Conservation (phyloP, 1,284 basidiomycete species). For the Apiotrichum siamense region DNA sequence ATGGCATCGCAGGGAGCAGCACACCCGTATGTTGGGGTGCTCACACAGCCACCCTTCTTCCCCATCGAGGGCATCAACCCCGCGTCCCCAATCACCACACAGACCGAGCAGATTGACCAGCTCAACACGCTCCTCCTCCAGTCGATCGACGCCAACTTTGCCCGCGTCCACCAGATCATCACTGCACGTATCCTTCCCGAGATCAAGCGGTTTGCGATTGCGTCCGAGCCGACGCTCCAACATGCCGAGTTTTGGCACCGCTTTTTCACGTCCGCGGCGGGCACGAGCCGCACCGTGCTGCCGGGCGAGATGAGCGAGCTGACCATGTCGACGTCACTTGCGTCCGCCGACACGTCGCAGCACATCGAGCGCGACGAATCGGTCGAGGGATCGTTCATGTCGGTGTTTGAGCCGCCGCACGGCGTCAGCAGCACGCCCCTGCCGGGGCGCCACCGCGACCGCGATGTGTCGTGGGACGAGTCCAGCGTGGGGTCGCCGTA, state of each 20-base stretch:
- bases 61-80: slow-evolving; percentile 68
- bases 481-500: slow-evolving; percentile 66
- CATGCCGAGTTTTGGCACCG: slow-evolving; percentile 95
- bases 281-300: not conserved
- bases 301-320: not conserved
- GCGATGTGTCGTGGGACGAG: slow-evolving; percentile 55
- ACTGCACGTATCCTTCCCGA: slow-evolving; percentile 75
- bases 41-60: slow-evolving; percentile 41
- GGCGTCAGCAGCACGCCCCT: slow-evolving; percentile 31
- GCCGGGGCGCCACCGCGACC: slow-evolving; percentile 28
- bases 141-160: slow-evolving; percentile 91
- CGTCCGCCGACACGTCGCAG: slow-evolving; percentile 15
- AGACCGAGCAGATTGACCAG: slow-evolving; percentile 88
- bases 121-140: slow-evolving; percentile 73
- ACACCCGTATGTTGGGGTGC: slow-evolving; percentile 9
- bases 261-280: slow-evolving; percentile 63
- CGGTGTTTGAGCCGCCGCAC: slow-evolving; percentile 29
- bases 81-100: slow-evolving; percentile 61
- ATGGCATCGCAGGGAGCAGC: slow-evolving; percentile 1
- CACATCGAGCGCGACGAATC: slow-evolving; percentile 34
- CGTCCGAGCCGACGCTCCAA: slow-evolving; percentile 77
- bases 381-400: slow-evolving; percentile 27
- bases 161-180: slow-evolving; percentile 79
- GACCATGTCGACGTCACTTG: not conserved
- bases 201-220: slow-evolving; percentile 79